Conservation (phyloP, 2,329 filamentous ascomycete genomes). For the Penicillium sp. region DNA sequence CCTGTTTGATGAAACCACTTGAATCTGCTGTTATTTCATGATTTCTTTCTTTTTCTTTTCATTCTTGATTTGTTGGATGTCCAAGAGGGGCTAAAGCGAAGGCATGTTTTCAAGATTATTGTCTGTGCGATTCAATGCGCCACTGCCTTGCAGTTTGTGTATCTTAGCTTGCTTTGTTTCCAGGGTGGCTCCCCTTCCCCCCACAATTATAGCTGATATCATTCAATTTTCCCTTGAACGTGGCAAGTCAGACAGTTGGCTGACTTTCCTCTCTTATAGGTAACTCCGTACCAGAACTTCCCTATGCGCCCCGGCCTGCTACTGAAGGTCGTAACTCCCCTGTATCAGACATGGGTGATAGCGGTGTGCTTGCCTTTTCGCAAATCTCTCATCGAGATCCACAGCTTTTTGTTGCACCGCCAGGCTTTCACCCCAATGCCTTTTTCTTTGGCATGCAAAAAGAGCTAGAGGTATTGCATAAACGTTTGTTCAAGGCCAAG, state of each 20-base stretch:
- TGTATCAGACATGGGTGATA: conserved; percentile 25
- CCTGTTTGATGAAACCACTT: conserved; percentile 13
- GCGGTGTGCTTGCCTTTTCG: conserved; percentile 22
- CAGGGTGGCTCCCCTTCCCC: conserved; percentile 19
- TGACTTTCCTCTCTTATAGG: conserved; percentile 39
- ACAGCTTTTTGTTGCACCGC: conserved; percentile 50
- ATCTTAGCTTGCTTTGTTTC: conserved; percentile 11
- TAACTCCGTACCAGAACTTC: conserved; percentile 27
- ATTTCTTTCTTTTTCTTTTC: neutral
- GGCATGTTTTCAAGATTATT: no score
- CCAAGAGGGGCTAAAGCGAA: neutral
- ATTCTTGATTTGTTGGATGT: neutral
- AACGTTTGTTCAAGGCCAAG: conserved; percentile 59
- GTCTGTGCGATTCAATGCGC: neutral
- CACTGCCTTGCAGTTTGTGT: conserved; percentile 8
- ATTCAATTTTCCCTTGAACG: conserved; percentile 11
- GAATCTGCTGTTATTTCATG: neutral
- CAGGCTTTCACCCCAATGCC: conserved; percentile 63
- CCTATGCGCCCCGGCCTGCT: conserved; percentile 10
- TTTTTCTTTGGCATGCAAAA: conserved; percentile 63
- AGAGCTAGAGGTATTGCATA: conserved; percentile 60
- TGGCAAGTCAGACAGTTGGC: conserved; percentile 29
- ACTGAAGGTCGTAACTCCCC: conserved; percentile 29
- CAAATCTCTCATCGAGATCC: conserved; percentile 24
- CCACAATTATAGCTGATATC: conserved; percentile 18